Evolutionary conservation across 1,139 yeast genomes (phyloP).

Genomic region (Geotrichum australiense): DNA sequence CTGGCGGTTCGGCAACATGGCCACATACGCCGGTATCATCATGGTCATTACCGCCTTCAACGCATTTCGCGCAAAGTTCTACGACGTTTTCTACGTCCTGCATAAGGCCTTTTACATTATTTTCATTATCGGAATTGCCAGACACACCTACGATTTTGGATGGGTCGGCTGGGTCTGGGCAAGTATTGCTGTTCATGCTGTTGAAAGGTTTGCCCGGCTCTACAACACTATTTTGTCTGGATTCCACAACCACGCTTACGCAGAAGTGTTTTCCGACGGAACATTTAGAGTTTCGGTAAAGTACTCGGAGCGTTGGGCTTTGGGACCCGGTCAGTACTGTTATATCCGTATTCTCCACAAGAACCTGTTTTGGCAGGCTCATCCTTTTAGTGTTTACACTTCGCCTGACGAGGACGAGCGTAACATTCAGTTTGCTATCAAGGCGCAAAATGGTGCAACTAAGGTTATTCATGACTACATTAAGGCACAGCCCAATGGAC

Average conservation of each 20-base stretch:
- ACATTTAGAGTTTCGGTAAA: constrained; percentile 27
- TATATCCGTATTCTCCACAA: constrained; percentile 46
- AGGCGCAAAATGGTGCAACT: constrained; percentile 31
- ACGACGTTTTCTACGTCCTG: constrained; percentile 38
- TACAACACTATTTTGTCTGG: constrained; percentile 37
- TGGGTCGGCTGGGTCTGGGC: constrained; percentile 43
- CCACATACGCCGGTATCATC: constrained; percentile 35
- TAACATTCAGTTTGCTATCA: constrained; percentile 31
- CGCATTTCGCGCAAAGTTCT: constrained; percentile 28
- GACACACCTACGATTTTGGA: constrained; percentile 40
- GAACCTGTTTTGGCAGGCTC: constrained; percentile 49
- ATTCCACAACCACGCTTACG: constrained; percentile 36
- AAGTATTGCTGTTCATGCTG: constrained; percentile 36
- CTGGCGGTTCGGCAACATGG: constrained; percentile 42
- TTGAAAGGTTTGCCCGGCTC: constrained; percentile 36
- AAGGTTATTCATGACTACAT: constrained; percentile 24
- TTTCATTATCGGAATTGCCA: constrained; percentile 39
- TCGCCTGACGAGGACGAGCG: constrained; percentile 16
- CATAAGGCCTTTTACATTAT: constrained; percentile 37
- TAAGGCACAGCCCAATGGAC: constrained; percentile 17
- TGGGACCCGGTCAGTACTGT: constrained; percentile 53
- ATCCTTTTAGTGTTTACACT: constrained; percentile 55
- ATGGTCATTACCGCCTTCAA: constrained; percentile 26
- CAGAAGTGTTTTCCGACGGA: constrained; percentile 27
- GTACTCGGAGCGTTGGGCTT: constrained; percentile 35